A percentile compares a stretch with the other conserved stretches of the same genome.
Evolutionary conservation across 169 alveolate species (phyloP).

Genomic region (Cryptosporidium tyzzeri): DNA sequence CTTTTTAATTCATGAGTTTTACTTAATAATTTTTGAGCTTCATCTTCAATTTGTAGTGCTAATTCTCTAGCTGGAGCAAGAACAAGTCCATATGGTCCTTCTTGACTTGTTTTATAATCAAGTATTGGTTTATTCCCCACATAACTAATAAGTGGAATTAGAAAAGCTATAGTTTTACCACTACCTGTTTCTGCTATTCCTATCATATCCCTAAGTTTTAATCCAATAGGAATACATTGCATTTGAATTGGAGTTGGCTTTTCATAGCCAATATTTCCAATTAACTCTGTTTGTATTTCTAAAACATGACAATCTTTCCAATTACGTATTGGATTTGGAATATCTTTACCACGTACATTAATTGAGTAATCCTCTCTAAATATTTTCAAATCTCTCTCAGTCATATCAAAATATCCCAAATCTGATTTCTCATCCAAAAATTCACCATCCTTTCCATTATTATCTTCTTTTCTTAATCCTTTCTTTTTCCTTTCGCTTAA

Average conservation of each 20-base stretch:
- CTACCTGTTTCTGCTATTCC: slow-evolving; percentile 98
- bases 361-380: slow-evolving; percentile 95
- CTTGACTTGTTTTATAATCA: slow-evolving; percentile 90
- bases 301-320: slow-evolving; percentile 90
- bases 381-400: slow-evolving; percentile 96
- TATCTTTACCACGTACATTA: slow-evolving; percentile 89
- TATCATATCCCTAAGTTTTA: slow-evolving; percentile 93
- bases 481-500: slow-evolving; percentile 33
- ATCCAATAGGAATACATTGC: slow-evolving; percentile 96
- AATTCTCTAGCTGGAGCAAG: slow-evolving; percentile 96
- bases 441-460: neutral
- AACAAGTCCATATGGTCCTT: slow-evolving; percentile 95
- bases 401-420: slow-evolving; percentile 81
- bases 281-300: slow-evolving; percentile 84
- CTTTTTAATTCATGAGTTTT: slow-evolving; percentile 62
- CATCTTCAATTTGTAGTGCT: slow-evolving; percentile 94
- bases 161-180: slow-evolving; percentile 96
- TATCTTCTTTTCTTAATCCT: slow-evolving; percentile 46
- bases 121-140: slow-evolving; percentile 91
- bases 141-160: slow-evolving; percentile 94
- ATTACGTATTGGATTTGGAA: slow-evolving; percentile 93
- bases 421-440: neutral
- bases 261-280: slow-evolving; percentile 79
- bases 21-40: slow-evolving; percentile 88
- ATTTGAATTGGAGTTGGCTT: slow-evolving; percentile 96